Base-by-base conservation (phyloP, 1,139 yeast species). In the Candida glucosophila region DNA sequence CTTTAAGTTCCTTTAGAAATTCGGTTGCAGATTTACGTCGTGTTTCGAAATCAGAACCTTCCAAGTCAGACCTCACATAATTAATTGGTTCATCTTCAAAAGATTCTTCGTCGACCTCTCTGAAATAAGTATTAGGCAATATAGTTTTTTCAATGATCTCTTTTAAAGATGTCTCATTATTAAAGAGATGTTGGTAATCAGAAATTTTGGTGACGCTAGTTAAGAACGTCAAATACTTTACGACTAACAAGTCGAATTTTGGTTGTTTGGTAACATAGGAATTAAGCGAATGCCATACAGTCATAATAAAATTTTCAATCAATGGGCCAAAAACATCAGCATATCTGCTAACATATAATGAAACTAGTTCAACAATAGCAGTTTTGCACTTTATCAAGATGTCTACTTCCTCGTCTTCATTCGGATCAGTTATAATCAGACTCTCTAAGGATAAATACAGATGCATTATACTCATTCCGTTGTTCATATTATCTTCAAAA, bases 11-110 rank as follows among this genome's bases (percentile, higher is more conserved):
- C 36, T 93, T 72, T 38, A 92, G 61, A 44, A 92, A 86, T 43
- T 86, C 96, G 1, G 94, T 82, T 10, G 96, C 79, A 0, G 95
- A 76, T 40, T 93, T 74, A 52, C 97, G 71, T 52, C 98, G 73
- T 2, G 96, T 80, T 44, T 88, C 97, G 19, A 80, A 73, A 46
- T 90, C 97, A 0, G 95, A 78, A 3, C 97, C 98, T 56, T 90
- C 98, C 29, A 92, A 61, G 52, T 92, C 98, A 32, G 94, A 70
- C 44, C 97, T 71, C 12, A 86, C 90, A 47, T 67, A 92, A 42
- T 83, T 92, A 28, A 90, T 79, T 20, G 98, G 98, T 46, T 92
- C 98, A 52, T 92, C 98, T 54, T 90, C 98, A 52, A 92, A 90
- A 37, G 77, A 52, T 49, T 92, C 98, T 43, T 85, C 86, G 47